Base-by-base conservation (phyloP, 192 early-diverging fungal species). In the Coemansia sp. region DNA sequence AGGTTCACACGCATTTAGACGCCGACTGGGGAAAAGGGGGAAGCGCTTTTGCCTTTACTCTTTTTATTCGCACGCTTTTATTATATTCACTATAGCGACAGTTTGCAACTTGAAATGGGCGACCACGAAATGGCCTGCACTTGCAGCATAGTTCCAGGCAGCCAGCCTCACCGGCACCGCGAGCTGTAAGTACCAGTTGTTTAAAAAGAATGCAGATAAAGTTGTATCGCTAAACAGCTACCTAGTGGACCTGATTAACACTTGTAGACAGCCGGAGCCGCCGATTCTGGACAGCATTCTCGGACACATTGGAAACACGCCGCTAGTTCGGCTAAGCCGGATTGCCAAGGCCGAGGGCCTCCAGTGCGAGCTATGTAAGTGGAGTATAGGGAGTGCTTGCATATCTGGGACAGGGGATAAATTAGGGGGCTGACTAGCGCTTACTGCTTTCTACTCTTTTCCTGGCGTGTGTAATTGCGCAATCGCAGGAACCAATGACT, bases 241-340 rank as follows among this genome's bases (percentile, higher is more conserved):
- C 57, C 21, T 11, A 32, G 52, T 38, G 29, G 35, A 12, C 23
- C 19, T 58, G 39, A 17, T 12, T 59, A 2, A 1, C 15, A 9
- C 11, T 14, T 79, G 59, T 83, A 83, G 81, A 15, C 51, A 70
- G 53, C 88, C 89, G n/a, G 88, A 89, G 65, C 91, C 91, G 53
- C 83, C 79, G 58, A 93, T 98, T 62, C 84, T 92, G 54, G 79
- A 93, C 75, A 92, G 86, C 58, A 90, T 99, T 69, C 86, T 99
- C 57, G 94, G 94, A 32, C 92, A 97, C 73, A 93, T 99, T 58
- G 97, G 97, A 56, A 94, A 95, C 81, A 99, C 97, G 12, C 96
- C 97, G 37, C 79, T 92, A 49, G 94, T 99, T 35, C 85, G 94
- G 58, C 85, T 98, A 53, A 93, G 92, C 88, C 80, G 92, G 58